Conservation (phyloP, 2,329 filamentous ascomycete species). For the Aureobasidium sp. region DNA sequence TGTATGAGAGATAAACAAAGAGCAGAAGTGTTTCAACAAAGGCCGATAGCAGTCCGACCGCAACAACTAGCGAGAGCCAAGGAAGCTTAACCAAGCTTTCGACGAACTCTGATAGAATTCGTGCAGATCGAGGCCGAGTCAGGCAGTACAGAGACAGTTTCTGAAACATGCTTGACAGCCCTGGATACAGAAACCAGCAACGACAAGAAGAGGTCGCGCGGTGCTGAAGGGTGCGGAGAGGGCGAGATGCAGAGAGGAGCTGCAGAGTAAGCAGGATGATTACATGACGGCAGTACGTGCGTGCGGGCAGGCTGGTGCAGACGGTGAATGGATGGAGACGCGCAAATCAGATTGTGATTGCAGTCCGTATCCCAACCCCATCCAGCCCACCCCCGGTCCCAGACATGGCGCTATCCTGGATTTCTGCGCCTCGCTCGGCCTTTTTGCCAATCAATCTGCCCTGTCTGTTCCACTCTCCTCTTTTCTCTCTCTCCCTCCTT, state of each 20-base stretch:
- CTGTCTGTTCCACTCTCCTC: not conserved
- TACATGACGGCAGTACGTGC: not conserved
- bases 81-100: constrained; percentile 9
- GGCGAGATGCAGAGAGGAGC: not conserved
- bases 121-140: not conserved
- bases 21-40: not conserved
- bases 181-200: not conserved
- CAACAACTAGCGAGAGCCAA: not conserved
- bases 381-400: constrained; percentile 2
- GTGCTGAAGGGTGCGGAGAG: not conserved
- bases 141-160: not conserved
- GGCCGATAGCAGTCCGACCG: not conserved
- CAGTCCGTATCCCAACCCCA: constrained; percentile 1
- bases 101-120: not conserved
- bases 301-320: not conserved
- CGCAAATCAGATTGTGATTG: constrained; percentile 3
- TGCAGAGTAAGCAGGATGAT: not conserved
- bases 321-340: not conserved
- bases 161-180: not conserved
- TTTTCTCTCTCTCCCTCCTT: not conserved
- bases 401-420: constrained; percentile 9
- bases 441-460: not conserved
- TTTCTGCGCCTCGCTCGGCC: constrained; percentile 8
- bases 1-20: not conserved
- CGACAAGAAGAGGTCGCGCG: not conserved